A percentile compares a stretch with the other conserved stretches of the same genome.
phyloP scores from a whole-genome alignment of 139 green algal species.

The Eudorina sp. region DNA sequence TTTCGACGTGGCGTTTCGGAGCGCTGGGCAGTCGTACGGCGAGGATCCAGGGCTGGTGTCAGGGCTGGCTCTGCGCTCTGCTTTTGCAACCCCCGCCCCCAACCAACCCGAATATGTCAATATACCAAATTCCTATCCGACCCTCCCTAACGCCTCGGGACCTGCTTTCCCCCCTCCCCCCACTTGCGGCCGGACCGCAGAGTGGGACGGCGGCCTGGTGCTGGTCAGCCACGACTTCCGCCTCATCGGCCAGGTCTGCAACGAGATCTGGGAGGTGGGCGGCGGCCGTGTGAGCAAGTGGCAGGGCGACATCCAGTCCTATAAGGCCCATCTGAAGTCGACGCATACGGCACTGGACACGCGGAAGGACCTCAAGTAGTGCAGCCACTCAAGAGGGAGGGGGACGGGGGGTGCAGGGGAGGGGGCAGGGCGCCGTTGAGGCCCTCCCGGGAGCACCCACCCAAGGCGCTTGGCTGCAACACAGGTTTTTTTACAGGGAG shows the following conservation, averaged over 20 bases:
- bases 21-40: too few relatives aligned
- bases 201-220: slow-evolving; percentile 93
- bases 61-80: too few relatives aligned
- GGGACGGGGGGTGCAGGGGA: too few relatives aligned
- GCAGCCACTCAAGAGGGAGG: too few relatives aligned
- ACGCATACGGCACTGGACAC: slow-evolving; percentile 62
- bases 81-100: background rate
- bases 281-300: slow-evolving; percentile 81
- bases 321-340: slow-evolving; percentile 89
- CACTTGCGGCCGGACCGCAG: slow-evolving; percentile 58
- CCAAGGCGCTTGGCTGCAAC: too few relatives aligned
- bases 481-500: too few relatives aligned
- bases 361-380: slow-evolving; percentile 55
- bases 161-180: background rate
- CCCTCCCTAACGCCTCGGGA: background rate
- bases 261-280: slow-evolving; percentile 96
- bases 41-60: too few relatives aligned
- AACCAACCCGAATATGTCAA: background rate
- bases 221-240: slow-evolving; percentile 94
- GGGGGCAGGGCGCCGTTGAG: too few relatives aligned
- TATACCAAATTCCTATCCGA: background rate
- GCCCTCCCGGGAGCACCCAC: too few relatives aligned
- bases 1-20: too few relatives aligned
- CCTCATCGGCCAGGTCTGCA: slow-evolving; percentile 88
- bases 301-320: slow-evolving; percentile 88